Evolutionary conservation across 495 filamentous ascomycete species (phyloP).

Genomic region (Aspergillus hancockii): DNA sequence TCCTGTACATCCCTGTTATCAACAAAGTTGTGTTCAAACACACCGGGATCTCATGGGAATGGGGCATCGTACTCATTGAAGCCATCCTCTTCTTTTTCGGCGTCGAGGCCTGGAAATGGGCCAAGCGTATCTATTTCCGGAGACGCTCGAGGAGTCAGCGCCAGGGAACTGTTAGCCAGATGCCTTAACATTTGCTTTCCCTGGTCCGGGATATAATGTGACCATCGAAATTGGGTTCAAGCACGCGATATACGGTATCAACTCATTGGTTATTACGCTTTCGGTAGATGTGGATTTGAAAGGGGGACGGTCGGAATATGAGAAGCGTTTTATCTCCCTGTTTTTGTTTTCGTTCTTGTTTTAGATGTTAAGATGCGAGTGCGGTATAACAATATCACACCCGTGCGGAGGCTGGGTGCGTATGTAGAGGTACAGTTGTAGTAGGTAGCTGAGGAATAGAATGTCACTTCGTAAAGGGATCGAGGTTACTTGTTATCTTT

Average conservation of each 20-base stretch:
- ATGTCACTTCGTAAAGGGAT: not conserved
- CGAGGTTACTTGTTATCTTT: not conserved
- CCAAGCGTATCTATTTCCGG: constrained; percentile 51
- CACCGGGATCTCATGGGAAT: constrained; percentile 65
- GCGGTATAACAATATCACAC: not conserved
- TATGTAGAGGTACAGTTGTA: not conserved
- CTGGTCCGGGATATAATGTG: constrained; percentile 12
- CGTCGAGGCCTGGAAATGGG: constrained; percentile 64
- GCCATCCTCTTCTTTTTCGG: constrained; percentile 58
- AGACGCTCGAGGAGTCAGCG: constrained; percentile 13
- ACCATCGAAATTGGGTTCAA: constrained; percentile 2
- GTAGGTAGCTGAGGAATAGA: not conserved
- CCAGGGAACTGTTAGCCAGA: not conserved
- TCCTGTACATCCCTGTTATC: constrained; percentile 71
- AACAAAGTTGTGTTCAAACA: constrained; percentile 69
- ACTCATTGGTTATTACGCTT: constrained; percentile 11
- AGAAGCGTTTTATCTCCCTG: not conserved
- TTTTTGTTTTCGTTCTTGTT: not conserved
- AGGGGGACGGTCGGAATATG: not conserved
- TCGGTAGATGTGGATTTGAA: not conserved
- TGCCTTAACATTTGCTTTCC: constrained; percentile 29
- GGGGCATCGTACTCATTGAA: constrained; percentile 57
- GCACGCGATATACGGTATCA: constrained; percentile 2
- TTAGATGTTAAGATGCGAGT: not conserved
- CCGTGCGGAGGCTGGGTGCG: not conserved